These are phyloP conservation scores for Aspergillus persii DNA, from an alignment of 2,329 filamentous ascomycete genomes.

Conservation along the genomic window DNA sequence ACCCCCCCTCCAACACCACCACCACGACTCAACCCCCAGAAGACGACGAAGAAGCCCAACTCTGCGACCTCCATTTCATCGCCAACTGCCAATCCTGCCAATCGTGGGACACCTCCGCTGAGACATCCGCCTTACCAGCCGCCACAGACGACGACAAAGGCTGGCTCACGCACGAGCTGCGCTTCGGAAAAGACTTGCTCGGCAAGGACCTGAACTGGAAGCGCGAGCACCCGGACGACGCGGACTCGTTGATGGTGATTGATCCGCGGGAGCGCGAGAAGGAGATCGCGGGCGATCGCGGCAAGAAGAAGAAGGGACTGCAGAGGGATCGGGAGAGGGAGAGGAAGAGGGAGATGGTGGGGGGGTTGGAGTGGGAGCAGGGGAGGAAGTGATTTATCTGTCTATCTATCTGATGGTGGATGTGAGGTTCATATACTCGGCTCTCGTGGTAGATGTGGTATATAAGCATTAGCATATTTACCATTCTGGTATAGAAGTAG, in stretches of 20 bases:
- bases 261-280: conserved; percentile 82
- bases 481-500: too few relatives aligned
- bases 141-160: conserved; percentile 51
- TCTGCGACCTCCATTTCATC: conserved; percentile 95
- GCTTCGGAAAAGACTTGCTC: conserved; percentile 82
- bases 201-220: conserved; percentile 91
- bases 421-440: too few relatives aligned
- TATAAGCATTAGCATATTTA: too few relatives aligned
- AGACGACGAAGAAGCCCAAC: conserved; percentile 63
- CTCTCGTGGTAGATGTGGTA: too few relatives aligned
- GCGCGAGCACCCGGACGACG: conserved; percentile 83
- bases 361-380: conserved; percentile 37
- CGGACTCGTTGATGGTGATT: conserved; percentile 71
- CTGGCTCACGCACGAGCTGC: conserved; percentile 85
- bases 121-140: conserved; percentile 32
- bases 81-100: conserved; percentile 90
- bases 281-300: conserved; percentile 62
- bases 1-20: conserved; percentile 6
- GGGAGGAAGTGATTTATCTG: conserved; percentile 5
- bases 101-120: conserved; percentile 66
- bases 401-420: too few relatives aligned
- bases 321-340: conserved; percentile 40
- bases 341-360: conserved; percentile 32
- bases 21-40: conserved; percentile 14
- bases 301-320: conserved; percentile 48